These are phyloP conservation scores for Boletus rufocinnamomeus DNA, from an alignment of 768 basidiomycete genomes.

Conservation along the genomic window DNA sequence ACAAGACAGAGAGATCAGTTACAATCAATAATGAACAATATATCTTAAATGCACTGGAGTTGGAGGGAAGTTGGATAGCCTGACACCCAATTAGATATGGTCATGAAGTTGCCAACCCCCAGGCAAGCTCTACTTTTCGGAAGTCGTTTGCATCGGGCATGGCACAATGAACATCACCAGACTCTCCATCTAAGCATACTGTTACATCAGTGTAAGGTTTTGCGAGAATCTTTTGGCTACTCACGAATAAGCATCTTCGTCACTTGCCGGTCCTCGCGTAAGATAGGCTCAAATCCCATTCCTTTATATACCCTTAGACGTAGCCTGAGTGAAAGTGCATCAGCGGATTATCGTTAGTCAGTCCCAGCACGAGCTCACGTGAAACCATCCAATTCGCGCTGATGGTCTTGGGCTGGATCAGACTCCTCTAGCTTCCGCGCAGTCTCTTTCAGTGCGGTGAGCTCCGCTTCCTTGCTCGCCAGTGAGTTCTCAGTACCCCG, in stretches of 20 bases:
- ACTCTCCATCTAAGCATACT: constrained; percentile 44
- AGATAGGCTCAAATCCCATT: constrained; percentile 69
- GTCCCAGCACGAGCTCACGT: constrained; percentile 46
- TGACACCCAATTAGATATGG: background rate
- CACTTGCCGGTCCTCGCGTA: constrained; percentile 51
- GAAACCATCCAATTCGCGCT: constrained; percentile 65
- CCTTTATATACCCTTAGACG: constrained; percentile 69
- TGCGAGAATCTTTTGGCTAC: constrained; percentile 29
- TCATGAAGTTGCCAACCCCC: constrained; percentile 40
- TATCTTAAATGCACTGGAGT: background rate
- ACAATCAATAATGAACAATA: background rate
- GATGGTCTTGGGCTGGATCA: constrained; percentile 74
- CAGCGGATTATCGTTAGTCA: constrained; percentile 2
- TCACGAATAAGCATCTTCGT: constrained; percentile 69
- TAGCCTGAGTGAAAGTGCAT: constrained; percentile 43
- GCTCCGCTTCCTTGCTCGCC: constrained; percentile 69
- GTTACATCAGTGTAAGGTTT: constrained; percentile 1
- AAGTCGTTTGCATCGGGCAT: constrained; percentile 30
- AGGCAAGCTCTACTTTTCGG: constrained; percentile 35
- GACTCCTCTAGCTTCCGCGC: constrained; percentile 59
- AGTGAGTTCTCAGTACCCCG: constrained; percentile 68
- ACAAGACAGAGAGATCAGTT: background rate
- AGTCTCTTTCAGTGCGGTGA: constrained; percentile 67
- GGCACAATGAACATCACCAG: constrained; percentile 43
- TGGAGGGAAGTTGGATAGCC: background rate